phyloP scores from a whole-genome alignment of 1,284 basidiomycete species.

The Butyriboletus appendiculatus region DNA sequence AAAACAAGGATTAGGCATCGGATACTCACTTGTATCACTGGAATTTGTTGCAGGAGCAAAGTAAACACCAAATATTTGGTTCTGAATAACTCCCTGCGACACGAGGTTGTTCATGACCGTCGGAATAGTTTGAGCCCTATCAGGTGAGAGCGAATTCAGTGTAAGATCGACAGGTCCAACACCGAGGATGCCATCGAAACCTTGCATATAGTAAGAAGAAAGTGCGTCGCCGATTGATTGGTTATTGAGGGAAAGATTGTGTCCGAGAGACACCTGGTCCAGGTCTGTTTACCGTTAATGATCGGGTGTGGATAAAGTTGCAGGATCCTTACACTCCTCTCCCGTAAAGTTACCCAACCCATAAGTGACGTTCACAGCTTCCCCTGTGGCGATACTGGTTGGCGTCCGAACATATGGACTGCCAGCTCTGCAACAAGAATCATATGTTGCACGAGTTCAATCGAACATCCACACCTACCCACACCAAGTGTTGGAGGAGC shows the following conservation, averaged over 20 bases:
- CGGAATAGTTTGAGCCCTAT: slow-evolving; percentile 13
- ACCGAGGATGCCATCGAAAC: slow-evolving; percentile 27
- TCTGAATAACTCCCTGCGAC: slow-evolving; percentile 17
- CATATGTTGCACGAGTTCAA: background rate
- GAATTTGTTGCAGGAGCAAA: slow-evolving; percentile 23
- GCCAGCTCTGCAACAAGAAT: slow-evolving; percentile 13
- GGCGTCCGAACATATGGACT: slow-evolving; percentile 21
- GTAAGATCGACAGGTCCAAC: slow-evolving; percentile 31
- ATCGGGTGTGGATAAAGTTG: background rate
- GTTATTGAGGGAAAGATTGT: slow-evolving; percentile 20
- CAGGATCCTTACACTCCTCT: slow-evolving; percentile 19
- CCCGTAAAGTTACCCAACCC: slow-evolving; percentile 22
- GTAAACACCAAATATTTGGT: slow-evolving; percentile 25
- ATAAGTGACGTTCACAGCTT: slow-evolving; percentile 26
- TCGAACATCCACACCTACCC: slow-evolving; percentile 20
- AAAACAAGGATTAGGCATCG: background rate
- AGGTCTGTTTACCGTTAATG: slow-evolving; percentile 15
- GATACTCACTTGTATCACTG: slow-evolving; percentile 22
- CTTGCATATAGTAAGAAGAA: slow-evolving; percentile 5
- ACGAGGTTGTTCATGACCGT: slow-evolving; percentile 30
- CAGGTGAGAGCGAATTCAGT: slow-evolving; percentile 3
- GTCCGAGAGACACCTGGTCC: slow-evolving; percentile 23
- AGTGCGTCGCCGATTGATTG: slow-evolving; percentile 31
- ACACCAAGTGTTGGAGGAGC: slow-evolving; percentile 35
- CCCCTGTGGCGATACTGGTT: slow-evolving; percentile 23